These are phyloP conservation scores for Sisymbrium irio DNA, from an alignment of 345 rosid species.

Conservation along the genomic window DNA sequence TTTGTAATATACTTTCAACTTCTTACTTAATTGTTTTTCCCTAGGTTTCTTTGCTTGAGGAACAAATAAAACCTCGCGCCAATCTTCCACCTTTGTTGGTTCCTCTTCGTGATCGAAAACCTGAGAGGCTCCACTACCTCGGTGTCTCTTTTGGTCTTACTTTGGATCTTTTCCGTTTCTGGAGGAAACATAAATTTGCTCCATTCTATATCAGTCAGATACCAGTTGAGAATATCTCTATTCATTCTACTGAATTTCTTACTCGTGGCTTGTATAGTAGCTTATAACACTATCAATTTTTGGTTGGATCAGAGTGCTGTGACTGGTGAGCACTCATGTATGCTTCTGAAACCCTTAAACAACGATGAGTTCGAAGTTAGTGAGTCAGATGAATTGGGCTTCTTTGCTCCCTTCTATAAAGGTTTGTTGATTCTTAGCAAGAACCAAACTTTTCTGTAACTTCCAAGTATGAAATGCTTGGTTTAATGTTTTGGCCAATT, in stretches of 20 bases:
- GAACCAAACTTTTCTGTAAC: slow-evolving; percentile 27
- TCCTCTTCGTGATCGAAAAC: slow-evolving; percentile 71
- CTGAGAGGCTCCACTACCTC: slow-evolving; percentile 87
- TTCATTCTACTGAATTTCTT: slow-evolving; percentile 6
- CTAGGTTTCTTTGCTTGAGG: slow-evolving; percentile 86
- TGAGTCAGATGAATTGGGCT: slow-evolving; percentile 79
- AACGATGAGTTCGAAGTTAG: slow-evolving; percentile 58
- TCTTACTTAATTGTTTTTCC: slow-evolving; percentile 9
- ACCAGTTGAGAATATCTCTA: slow-evolving; percentile 59
- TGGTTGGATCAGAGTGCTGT: slow-evolving; percentile 66
- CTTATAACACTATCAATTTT: slow-evolving; percentile 6
- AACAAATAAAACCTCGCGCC: slow-evolving; percentile 71
- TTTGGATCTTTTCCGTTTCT: slow-evolving; percentile 87
- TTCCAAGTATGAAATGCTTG: not conserved
- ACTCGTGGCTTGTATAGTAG: slow-evolving; percentile 13
- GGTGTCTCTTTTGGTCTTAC: slow-evolving; percentile 98
- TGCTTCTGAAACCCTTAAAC: slow-evolving; percentile 80
- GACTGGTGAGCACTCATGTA: slow-evolving; percentile 92
- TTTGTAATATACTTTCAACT: slow-evolving; percentile 2
- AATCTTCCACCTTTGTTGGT: slow-evolving; percentile 88
- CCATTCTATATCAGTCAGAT: slow-evolving; percentile 84
- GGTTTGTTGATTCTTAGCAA: slow-evolving; percentile 47
- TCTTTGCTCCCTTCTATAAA: slow-evolving; percentile 83
- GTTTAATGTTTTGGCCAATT: slow-evolving; percentile 20
- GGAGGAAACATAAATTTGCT: slow-evolving; percentile 85